These are phyloP conservation scores for Tulasnella calospora DNA, from an alignment of 768 basidiomycete genomes.

Conservation along the genomic window DNA sequence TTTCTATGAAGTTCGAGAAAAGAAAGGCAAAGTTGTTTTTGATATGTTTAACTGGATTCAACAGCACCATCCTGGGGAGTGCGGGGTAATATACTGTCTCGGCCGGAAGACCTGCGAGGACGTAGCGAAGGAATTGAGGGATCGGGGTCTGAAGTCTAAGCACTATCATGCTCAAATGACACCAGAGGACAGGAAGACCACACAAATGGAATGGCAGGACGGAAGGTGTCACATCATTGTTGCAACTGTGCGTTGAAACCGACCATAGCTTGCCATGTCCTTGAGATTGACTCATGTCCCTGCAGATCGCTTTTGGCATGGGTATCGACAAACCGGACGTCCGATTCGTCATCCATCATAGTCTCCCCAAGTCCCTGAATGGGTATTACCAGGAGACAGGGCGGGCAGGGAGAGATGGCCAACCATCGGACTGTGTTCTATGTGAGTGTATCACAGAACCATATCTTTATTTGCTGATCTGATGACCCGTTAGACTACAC, in stretches of 20 bases:
- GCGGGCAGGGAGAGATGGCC: slow-evolving; percentile 87
- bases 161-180: slow-evolving; percentile 85
- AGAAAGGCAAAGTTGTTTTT: slow-evolving; percentile 44
- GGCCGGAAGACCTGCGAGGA: slow-evolving; percentile 72
- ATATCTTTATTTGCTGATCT: slow-evolving; percentile 9
- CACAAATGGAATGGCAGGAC: slow-evolving; percentile 68
- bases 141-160: slow-evolving; percentile 56
- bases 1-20: slow-evolving; percentile 59
- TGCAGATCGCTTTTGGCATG: slow-evolving; percentile 93
- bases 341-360: slow-evolving; percentile 86
- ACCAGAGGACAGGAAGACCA: slow-evolving; percentile 54
- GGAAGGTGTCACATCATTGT: slow-evolving; percentile 77
- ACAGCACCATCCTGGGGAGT: slow-evolving; percentile 49
- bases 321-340: slow-evolving; percentile 81
- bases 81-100: slow-evolving; percentile 83
- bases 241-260: slow-evolving; percentile 62
- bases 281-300: slow-evolving; percentile 20
- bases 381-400: slow-evolving; percentile 98
- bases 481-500: slow-evolving; percentile 51
- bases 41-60: slow-evolving; percentile 70
- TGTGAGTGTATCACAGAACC: slow-evolving; percentile 47
- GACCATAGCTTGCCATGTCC: neutral
- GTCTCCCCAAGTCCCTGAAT: slow-evolving; percentile 76
- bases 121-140: slow-evolving; percentile 62
- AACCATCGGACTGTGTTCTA: slow-evolving; percentile 76